Base-by-base conservation (phyloP, 2,329 filamentous ascomycete genomes). In the Graphium sp. region DNA sequence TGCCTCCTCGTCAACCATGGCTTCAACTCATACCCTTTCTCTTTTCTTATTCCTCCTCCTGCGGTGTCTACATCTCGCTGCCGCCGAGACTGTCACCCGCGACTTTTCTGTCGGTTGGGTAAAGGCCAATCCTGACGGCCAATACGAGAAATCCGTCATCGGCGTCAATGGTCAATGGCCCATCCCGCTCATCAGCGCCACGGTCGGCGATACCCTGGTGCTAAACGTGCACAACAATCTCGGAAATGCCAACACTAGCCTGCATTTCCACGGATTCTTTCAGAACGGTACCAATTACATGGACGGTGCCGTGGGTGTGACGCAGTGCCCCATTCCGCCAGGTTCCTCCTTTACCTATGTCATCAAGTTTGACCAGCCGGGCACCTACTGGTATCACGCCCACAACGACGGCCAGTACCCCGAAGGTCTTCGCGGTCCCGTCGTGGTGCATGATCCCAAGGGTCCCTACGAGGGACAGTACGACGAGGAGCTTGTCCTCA, bases 351-450 rank as follows among this genome's bases (percentile, higher is more conserved):
- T 83, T 40, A 72, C 64, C 3, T 84, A 81, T 47, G 66, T 76
- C 44, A 80, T 81, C 43, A 74, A 62, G 3, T 3, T 24, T 6
- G 43, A 69, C 27, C 75, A 81, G 52, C 62, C 73, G 0, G 79
- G 78, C 17, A 80, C 76, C 2, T 84, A 81, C 48, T 84, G 78
- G 79, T 85, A 84, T 39, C 76, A 82, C 45, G 76, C 71, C 5
- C 76, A 82, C 43, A 60, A 62, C 14, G 58, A 60, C 35, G 71
- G 63, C 15, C 74, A 79, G 44, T 81, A 80, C 36, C 74, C 75
- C 2, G 76, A 82, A 44, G 76, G 76, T 8, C 55, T 79, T 5
- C 60, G 74, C 14, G 73, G 62, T 1, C 61, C 74, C 1, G 48
- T 80, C 18, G 63, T 80, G 30, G 55, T 80, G 13, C 66, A 77